Percentiles rank a stretch among this genome's conserved stretches.
Evolutionary conservation across 129 eudicot genomes (phyloP).

Genomic region (Scalesia atractyloides): DNA sequence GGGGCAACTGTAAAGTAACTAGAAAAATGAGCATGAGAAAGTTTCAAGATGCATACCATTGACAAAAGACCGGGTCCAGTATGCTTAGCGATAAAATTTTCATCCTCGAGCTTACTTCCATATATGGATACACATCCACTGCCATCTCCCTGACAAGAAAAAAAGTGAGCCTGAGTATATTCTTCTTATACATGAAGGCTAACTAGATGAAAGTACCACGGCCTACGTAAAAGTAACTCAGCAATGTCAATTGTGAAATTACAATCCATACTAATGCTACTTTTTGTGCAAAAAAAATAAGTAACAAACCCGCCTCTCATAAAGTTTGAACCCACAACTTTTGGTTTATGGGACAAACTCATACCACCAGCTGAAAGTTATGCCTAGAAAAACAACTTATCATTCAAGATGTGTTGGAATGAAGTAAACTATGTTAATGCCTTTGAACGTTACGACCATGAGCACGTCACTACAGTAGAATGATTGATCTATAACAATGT

Average conservation of each 20-base stretch:
- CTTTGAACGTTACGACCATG: background rate
- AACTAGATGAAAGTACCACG: background rate
- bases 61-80: slow-evolving; percentile 97
- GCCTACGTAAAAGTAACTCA: background rate
- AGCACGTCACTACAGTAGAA: background rate
- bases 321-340: background rate
- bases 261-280: background rate
- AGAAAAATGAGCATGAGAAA: slow-evolving; percentile 15
- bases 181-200: background rate
- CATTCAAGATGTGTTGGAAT: background rate
- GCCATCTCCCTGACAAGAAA: slow-evolving; percentile 85
- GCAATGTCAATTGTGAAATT: background rate
- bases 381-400: background rate
- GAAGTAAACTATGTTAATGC: background rate
- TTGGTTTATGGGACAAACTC: background rate
- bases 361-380: background rate
- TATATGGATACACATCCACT: slow-evolving; percentile 89
- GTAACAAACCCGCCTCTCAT: background rate
- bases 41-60: slow-evolving; percentile 57
- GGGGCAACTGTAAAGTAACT: slow-evolving; percentile 16
- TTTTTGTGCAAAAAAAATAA: background rate
- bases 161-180: background rate
- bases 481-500: background rate
- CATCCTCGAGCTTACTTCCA: slow-evolving; percentile 97
- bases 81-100: slow-evolving; percentile 95